Conservation (phyloP, 495 filamentous ascomycete species). For the Xylaria venustula region DNA sequence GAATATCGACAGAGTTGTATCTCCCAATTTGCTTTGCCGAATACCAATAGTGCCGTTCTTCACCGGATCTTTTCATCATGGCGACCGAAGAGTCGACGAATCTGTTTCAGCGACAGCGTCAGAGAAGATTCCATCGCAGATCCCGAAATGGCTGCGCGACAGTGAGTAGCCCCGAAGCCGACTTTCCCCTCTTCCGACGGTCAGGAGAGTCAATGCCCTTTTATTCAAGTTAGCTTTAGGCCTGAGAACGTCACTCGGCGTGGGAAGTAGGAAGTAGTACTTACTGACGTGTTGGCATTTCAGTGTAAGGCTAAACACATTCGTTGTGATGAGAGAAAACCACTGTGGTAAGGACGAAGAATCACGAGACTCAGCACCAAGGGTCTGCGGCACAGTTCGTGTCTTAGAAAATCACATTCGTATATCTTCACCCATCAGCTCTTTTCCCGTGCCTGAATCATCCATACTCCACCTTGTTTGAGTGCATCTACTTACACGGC, state of each 20-base stretch:
- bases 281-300: constrained; percentile 2
- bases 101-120: constrained; percentile 23
- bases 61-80: constrained; percentile 12
- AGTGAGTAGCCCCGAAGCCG: constrained; percentile 5
- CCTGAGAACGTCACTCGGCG: too few species aligned
- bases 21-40: not conserved
- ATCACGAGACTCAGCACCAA: constrained; percentile 4
- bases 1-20: not conserved
- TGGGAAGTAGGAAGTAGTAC: not conserved
- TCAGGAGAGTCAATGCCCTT: not conserved
- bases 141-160: constrained; percentile 30
- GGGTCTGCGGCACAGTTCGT: not conserved
- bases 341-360: constrained; percentile 30
- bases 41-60: not conserved
- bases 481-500: constrained; percentile 14
- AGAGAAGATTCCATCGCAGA: constrained; percentile 32
- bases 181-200: not conserved
- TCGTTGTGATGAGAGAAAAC: constrained; percentile 33
- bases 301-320: constrained; percentile 34
- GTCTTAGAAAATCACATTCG: not conserved
- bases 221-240: not conserved
- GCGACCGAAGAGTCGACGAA: constrained; percentile 17
- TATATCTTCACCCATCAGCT: constrained; percentile 1
- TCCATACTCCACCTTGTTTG: not conserved
- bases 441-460: not conserved